These are phyloP conservation scores for Panicum miliaceum DNA, from an alignment of 176 grass and related monocot genomes.

Conservation along the genomic window DNA sequence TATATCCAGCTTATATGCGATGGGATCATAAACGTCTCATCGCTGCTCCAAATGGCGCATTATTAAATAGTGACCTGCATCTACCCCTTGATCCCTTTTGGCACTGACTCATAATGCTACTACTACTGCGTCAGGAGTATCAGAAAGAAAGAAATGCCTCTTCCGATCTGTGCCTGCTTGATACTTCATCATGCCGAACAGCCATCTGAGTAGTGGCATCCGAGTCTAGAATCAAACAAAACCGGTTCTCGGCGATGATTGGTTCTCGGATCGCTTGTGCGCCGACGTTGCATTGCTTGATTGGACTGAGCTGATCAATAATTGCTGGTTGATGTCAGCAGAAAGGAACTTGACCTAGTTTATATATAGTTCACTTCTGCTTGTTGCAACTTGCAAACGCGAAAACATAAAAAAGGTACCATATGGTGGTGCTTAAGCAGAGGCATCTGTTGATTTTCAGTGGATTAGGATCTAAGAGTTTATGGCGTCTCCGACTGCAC, in stretches of 20 bases:
- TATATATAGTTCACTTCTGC: slow-evolving; percentile 27
- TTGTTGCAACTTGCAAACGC: slow-evolving; percentile 38
- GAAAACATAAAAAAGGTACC: neutral
- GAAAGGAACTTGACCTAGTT: slow-evolving; percentile 5
- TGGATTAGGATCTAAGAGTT: slow-evolving; percentile 42
- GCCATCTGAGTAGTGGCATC: slow-evolving; percentile 35
- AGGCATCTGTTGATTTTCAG: neutral
- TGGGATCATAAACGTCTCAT: slow-evolving; percentile 36
- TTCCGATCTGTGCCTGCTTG: slow-evolving; percentile 26
- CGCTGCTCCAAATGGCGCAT: slow-evolving; percentile 35
- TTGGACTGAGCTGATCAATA: slow-evolving; percentile 50
- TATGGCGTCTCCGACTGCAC: slow-evolving; percentile 37
- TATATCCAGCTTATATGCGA: slow-evolving; percentile 3
- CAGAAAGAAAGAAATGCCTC: slow-evolving; percentile 46
- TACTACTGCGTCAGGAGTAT: neutral
- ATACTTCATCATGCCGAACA: slow-evolving; percentile 37
- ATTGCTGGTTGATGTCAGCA: slow-evolving; percentile 52
- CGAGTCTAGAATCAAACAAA: neutral
- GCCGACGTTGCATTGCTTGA: slow-evolving; percentile 27
- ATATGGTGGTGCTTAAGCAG: slow-evolving; percentile 8
- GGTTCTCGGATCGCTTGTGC: slow-evolving; percentile 35
- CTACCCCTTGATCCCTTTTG: slow-evolving; percentile 20
- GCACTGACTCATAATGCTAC: slow-evolving; percentile 26
- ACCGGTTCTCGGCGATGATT: neutral
- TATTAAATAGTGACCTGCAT: slow-evolving; percentile 32